Evolutionary conservation across 257 asterid genomes (phyloP).

Genomic region (Solanum clarkiae): DNA sequence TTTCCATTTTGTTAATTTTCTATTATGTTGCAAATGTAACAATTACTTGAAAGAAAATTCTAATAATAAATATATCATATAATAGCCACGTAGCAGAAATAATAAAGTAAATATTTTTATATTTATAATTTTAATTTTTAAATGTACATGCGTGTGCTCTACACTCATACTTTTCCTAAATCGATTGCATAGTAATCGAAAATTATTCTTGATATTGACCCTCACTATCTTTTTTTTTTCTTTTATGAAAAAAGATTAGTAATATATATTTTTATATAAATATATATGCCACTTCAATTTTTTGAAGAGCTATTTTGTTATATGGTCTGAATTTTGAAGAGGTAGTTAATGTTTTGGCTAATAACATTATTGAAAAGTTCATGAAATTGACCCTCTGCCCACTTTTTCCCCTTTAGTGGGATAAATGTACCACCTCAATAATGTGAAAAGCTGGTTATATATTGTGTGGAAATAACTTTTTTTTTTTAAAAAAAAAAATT

Average conservation of each 20-base stretch:
- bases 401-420: not conserved
- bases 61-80: not conserved
- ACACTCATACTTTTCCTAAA: not conserved
- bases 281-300: not conserved
- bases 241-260: not conserved
- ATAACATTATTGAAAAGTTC: not conserved
- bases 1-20: not conserved
- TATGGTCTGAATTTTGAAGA: not conserved
- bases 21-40: not conserved
- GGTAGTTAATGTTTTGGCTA: not conserved
- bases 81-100: not conserved
- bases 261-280: not conserved
- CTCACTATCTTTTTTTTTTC: not conserved
- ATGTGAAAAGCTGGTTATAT: not conserved
- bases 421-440: not conserved
- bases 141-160: not conserved
- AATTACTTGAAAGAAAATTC: not conserved
- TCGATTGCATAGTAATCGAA: not conserved
- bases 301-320: not conserved
- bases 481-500: no score
- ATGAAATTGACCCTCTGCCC: not conserved
- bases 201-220: not conserved
- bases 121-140: not conserved
- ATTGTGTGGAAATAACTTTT: not conserved
- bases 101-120: not conserved